Evolutionary conservation across 352 stramenopile genomes (phyloP).

Genomic region (Poterioochromonas sp.): DNA sequence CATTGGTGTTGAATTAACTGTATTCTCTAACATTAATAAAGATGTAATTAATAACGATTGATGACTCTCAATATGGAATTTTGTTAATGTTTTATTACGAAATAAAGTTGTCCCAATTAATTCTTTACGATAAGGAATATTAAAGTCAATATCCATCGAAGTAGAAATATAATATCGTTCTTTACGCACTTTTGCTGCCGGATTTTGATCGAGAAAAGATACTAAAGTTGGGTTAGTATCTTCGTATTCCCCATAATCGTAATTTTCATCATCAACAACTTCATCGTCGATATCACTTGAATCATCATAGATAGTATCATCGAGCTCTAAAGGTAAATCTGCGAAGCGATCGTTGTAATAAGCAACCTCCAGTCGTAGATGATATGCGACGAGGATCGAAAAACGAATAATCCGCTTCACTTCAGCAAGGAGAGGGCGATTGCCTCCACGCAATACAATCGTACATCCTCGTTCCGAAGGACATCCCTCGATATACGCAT

Average conservation of each 20-base stretch:
- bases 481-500: slow-evolving; percentile 86
- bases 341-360: slow-evolving; percentile 78
- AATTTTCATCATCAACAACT: slow-evolving; percentile 41
- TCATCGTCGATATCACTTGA: slow-evolving; percentile 32
- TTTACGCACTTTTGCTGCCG: slow-evolving; percentile 40
- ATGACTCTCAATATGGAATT: slow-evolving; percentile 46
- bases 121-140: not conserved
- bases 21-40: slow-evolving; percentile 54
- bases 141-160: slow-evolving; percentile 31
- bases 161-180: slow-evolving; percentile 46
- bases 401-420: slow-evolving; percentile 79
- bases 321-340: slow-evolving; percentile 44
- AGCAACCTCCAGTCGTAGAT: slow-evolving; percentile 84
- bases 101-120: slow-evolving; percentile 38
- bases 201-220: not conserved
- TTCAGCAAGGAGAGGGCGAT: slow-evolving; percentile 69
- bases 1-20: slow-evolving; percentile 48
- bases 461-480: slow-evolving; percentile 84
- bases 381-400: slow-evolving; percentile 85
- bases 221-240: not conserved
- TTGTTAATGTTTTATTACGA: slow-evolving; percentile 48
- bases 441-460: slow-evolving; percentile 77
- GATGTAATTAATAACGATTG: slow-evolving; percentile 62
- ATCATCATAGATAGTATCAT: slow-evolving; percentile 15
- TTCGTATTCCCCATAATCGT: slow-evolving; percentile 38